phyloP scores from a whole-genome alignment of 106 monocot species.

The Dendrobium catenatum region DNA sequence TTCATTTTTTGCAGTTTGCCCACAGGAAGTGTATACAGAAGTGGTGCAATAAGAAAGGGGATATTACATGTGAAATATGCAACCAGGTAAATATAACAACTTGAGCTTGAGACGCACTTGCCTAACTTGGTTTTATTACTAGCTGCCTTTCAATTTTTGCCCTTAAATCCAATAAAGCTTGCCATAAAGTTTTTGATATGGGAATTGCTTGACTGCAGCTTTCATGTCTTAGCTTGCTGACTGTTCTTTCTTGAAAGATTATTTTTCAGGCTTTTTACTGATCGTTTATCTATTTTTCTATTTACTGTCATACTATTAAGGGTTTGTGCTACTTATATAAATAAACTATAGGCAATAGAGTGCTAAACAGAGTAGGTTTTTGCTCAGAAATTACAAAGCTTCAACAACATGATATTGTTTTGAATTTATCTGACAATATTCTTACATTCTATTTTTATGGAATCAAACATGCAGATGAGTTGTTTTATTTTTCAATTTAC shows the following conservation, averaged over 20 bases:
- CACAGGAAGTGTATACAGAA: slow-evolving; percentile 92
- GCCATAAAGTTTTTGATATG: neutral
- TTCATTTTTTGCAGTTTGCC: slow-evolving; percentile 51
- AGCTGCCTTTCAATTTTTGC: neutral
- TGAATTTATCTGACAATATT: neutral
- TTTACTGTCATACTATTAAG: neutral
- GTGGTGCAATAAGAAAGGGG: slow-evolving; percentile 87
- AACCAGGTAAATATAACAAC: slow-evolving; percentile 45
- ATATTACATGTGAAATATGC: slow-evolving; percentile 90
- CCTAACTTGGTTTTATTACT: neutral
- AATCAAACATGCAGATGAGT: neutral
- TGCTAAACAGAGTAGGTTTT: neutral
- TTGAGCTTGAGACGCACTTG: neutral
- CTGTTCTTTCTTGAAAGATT: too few relatives aligned
- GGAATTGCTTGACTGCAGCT: neutral
- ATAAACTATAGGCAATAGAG: neutral
- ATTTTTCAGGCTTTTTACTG: too few relatives aligned
- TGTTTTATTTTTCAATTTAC: neutral
- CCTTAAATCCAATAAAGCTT: neutral
- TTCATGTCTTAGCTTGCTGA: too few relatives aligned
- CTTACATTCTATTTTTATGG: neutral
- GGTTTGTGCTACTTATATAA: neutral
- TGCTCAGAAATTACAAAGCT: neutral
- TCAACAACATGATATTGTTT: neutral
- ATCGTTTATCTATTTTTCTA: neutral